A percentile compares a stretch with the other conserved stretches of the same genome.
Evolutionary conservation across 139 green algal genomes (phyloP).

Genomic region (Micractinium sp.): DNA sequence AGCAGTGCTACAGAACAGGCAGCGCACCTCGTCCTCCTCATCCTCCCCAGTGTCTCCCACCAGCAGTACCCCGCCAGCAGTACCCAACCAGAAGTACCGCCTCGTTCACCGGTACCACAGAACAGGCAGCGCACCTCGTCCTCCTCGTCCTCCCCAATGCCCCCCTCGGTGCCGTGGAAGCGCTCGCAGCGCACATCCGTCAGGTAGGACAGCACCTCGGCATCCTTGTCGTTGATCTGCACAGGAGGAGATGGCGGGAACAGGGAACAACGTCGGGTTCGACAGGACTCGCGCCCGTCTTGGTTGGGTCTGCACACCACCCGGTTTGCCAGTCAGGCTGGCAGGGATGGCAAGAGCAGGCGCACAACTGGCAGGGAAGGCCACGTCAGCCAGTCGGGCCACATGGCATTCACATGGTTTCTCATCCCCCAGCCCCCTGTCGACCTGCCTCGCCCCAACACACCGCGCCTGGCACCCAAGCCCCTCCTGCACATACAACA

Average conservation of each 20-base stretch:
- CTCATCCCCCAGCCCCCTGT: no score
- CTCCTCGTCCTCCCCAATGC: constrained; percentile 38
- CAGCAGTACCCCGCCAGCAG: no score
- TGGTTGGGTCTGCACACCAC: neutral
- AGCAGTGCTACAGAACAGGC: neutral
- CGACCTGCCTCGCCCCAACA: neutral
- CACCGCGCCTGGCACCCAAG: neutral
- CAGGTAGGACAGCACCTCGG: constrained; percentile 84
- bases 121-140: constrained; percentile 11
- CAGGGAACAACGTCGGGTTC: no score
- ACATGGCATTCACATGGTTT: neutral
- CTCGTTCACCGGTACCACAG: no score
- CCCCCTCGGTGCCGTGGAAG: constrained; percentile 41
- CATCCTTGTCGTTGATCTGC: constrained; percentile 86
- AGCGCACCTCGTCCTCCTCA: neutral
- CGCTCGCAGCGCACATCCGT: constrained; percentile 72
- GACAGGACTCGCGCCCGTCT: no score
- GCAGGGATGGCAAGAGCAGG: neutral
- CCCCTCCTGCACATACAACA: neutral
- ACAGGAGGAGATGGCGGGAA: no score
- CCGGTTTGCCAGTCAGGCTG: neutral
- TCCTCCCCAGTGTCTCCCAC: neutral
- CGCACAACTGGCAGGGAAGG: neutral
- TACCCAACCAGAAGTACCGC: no score
- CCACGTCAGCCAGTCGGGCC: neutral